phyloP scores from a whole-genome alignment of 176 grass and related monocot species.

The Bolboschoenus planiculmis region DNA sequence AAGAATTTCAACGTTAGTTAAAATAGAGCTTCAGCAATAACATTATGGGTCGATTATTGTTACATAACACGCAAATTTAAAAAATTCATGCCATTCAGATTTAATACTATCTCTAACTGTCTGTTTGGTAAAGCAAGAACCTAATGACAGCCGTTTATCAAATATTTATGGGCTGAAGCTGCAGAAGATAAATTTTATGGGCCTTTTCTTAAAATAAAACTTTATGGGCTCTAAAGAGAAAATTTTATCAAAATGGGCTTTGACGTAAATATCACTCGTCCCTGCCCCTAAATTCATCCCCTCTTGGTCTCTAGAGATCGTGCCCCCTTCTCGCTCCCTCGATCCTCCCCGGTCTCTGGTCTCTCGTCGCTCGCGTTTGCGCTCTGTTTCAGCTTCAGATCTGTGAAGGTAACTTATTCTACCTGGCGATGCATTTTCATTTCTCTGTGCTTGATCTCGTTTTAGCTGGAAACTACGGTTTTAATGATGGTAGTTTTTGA shows the following conservation, averaged over 20 bases:
- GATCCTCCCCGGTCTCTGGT: not conserved
- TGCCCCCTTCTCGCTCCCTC: not conserved
- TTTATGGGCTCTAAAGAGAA: not conserved
- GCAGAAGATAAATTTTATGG: not conserved
- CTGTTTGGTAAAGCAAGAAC: too few relatives aligned
- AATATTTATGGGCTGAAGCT: not conserved
- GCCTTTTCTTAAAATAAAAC: not conserved
- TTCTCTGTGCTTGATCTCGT: not conserved
- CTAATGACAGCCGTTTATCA: not conserved
- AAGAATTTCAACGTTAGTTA: not conserved
- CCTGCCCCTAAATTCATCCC: not conserved
- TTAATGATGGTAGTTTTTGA: not conserved
- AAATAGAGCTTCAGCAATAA: too few relatives aligned
- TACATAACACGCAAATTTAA: too few relatives aligned
- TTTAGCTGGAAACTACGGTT: not conserved
- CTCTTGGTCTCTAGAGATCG: not conserved
- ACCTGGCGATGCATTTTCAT: not conserved
- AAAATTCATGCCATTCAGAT: too few relatives aligned
- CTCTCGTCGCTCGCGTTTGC: not conserved
- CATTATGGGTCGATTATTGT: too few relatives aligned
- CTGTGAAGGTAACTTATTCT: constrained; percentile 13
- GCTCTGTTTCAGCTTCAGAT: constrained; percentile 1
- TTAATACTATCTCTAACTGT: too few relatives aligned
- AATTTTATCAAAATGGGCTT: not conserved
- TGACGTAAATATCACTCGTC: not conserved